Evolutionary conservation across 2,329 filamentous ascomycete species (phyloP), one percentile per base, ranked within the genome.

Genomic region (Trichoderma koningii): DNA sequence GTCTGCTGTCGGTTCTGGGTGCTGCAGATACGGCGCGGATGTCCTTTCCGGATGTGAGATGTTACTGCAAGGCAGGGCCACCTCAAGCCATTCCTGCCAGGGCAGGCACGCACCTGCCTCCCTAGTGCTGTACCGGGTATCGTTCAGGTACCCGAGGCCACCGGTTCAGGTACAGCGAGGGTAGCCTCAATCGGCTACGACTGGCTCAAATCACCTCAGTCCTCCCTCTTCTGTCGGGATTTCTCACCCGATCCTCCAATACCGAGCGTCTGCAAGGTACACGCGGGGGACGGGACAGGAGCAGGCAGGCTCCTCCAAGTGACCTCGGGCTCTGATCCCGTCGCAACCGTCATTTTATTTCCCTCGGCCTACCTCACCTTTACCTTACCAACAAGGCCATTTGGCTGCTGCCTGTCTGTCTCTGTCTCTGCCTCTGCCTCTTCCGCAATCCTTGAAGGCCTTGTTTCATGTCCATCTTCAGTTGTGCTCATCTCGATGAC

Each of bases 1-100:
- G 61, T 17, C 44, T n/a, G 9, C 7, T 34, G 30, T 12, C 21
- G 30, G 3, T 34, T 44, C 44, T 26, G 34, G 34, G 44, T 50
- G 41, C 61, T 64, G 61, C 61, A 64, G 61, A 52, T 64, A 56
- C 61, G 61, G 61, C 56, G 56, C 61, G 61, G 61, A 51, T 44
- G 44, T 52, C 55, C 52, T 28, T 64, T 56, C 61, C 51, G 61
- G 52, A 64, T 48, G 51, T 50, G 61, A 56, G 41, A 44, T 55
- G 41, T 47, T 64, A 64, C 61, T 17, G 48, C 48, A 41, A 42
- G 41, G 41, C 12, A 23, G 59, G 42, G 23, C 38, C 12, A 19
- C n/a, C 21, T 7, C 23, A 15, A 14, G n/a, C 3, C 5, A 14
- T 19, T 10, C 12, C 44, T 19, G 44, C n/a, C 19, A 23, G 45